Conservation (phyloP, 768 basidiomycete species). For the Ephemerocybe angulata region DNA sequence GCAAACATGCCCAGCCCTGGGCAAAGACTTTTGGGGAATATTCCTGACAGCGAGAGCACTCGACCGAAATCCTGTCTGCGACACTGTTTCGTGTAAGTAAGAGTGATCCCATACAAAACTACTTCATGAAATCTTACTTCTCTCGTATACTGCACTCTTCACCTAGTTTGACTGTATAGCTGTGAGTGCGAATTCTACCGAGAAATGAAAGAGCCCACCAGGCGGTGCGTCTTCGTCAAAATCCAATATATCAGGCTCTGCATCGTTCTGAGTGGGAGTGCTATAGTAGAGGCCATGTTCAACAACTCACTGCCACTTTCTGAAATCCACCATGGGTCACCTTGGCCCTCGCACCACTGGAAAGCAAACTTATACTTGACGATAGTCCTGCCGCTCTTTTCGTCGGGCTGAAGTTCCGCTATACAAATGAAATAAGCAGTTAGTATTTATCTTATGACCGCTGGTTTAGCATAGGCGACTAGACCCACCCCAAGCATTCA, state of each 20-base stretch:
- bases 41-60: slow-evolving; percentile 42
- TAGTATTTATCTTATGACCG: background rate
- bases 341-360: slow-evolving; percentile 77
- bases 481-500: slow-evolving; percentile 63
- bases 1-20: slow-evolving; percentile 61
- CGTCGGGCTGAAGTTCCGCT: slow-evolving; percentile 63
- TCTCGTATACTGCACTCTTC: background rate
- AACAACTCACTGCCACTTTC: background rate
- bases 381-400: slow-evolving; percentile 48
- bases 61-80: background rate
- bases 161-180: background rate
- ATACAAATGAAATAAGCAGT: background rate
- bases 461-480: slow-evolving; percentile 2
- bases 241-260: background rate
- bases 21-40: slow-evolving; percentile 52
- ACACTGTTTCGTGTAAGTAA: background rate
- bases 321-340: slow-evolving; percentile 44
- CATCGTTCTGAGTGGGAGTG: background rate
- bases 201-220: background rate
- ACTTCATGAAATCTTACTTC: background rate
- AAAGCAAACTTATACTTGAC: slow-evolving; percentile 81
- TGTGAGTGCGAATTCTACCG: background rate
- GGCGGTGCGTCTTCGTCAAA: slow-evolving; percentile 4
- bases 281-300: background rate
- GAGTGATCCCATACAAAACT: background rate